Conservation (phyloP, 2,329 filamentous ascomycete species). For the Parastagonospora avenae region DNA sequence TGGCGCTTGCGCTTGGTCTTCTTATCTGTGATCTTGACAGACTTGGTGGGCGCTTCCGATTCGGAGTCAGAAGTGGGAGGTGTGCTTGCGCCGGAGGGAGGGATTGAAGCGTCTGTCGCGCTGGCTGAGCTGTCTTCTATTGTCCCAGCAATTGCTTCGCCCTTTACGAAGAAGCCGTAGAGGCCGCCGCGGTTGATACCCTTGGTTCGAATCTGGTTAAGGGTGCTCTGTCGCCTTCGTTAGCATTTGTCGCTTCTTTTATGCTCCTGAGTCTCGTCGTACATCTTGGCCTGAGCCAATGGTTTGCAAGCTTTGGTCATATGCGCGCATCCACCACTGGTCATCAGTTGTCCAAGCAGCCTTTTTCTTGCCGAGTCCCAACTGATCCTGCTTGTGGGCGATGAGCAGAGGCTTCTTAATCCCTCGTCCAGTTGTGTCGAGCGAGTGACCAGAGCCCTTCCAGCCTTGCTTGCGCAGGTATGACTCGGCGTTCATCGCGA, state of each 20-base stretch:
- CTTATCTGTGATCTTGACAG: slow-evolving; percentile 10
- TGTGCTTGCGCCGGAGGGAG: slow-evolving; percentile 27
- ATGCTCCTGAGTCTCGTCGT: background rate
- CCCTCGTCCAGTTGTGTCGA: slow-evolving; percentile 77
- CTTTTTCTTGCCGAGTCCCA: slow-evolving; percentile 80
- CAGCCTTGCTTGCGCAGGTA: slow-evolving; percentile 87
- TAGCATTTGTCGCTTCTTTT: background rate
- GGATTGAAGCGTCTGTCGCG: slow-evolving; percentile 20
- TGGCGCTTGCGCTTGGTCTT: slow-evolving; percentile 39
- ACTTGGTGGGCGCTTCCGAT: slow-evolving; percentile 16
- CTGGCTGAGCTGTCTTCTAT: slow-evolving; percentile 47
- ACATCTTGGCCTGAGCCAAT: slow-evolving; percentile 45
- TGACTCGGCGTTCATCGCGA: slow-evolving; percentile 82
- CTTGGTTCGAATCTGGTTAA: slow-evolving; percentile 54
- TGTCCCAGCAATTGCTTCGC: slow-evolving; percentile 77
- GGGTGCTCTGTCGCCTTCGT: slow-evolving; percentile 60
- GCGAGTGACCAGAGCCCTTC: slow-evolving; percentile 85
- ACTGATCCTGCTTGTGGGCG: slow-evolving; percentile 77
- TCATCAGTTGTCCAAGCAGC: slow-evolving; percentile 63
- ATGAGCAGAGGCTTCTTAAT: slow-evolving; percentile 83
- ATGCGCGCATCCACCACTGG: slow-evolving; percentile 97
- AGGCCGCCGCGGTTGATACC: slow-evolving; percentile 61
- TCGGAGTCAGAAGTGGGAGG: slow-evolving; percentile 36
- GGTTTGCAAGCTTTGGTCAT: slow-evolving; percentile 85
- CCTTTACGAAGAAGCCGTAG: slow-evolving; percentile 84